These are phyloP conservation scores for Huiozyma naganishii DNA, from an alignment of 805 yeast species.

Conservation along the genomic window DNA sequence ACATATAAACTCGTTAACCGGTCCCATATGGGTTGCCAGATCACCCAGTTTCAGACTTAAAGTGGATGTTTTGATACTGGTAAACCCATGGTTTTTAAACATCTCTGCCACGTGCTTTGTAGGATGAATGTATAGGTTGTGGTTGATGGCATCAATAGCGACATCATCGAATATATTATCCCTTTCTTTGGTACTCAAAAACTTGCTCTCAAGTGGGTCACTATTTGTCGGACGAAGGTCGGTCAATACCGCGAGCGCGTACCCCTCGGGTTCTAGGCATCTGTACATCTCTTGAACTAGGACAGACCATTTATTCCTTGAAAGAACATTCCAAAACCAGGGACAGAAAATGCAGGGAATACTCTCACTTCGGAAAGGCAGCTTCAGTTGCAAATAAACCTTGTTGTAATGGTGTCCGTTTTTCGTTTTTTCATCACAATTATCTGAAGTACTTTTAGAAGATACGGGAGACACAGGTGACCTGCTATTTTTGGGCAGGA, in stretches of 20 bases:
- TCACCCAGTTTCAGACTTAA: slow-evolving; percentile 23
- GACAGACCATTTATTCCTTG: slow-evolving; percentile 21
- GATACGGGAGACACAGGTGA: neutral
- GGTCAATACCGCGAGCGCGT: slow-evolving; percentile 12
- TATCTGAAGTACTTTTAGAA: neutral
- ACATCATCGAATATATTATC: slow-evolving; percentile 17
- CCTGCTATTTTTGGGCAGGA: slow-evolving; percentile 3
- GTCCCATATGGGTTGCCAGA: slow-evolving; percentile 21
- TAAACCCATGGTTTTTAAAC: slow-evolving; percentile 22
- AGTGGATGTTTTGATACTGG: slow-evolving; percentile 19
- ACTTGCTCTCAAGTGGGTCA: slow-evolving; percentile 1
- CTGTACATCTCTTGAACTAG: slow-evolving; percentile 20
- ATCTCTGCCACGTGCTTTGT: slow-evolving; percentile 17
- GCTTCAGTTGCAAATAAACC: slow-evolving; percentile 14
- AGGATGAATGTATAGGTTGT: slow-evolving; percentile 20
- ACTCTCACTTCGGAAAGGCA: slow-evolving; percentile 19
- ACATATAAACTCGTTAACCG: slow-evolving; percentile 18
- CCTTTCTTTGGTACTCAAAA: slow-evolving; percentile 15
- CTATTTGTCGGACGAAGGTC: slow-evolving; percentile 17
- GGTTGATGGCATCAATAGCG: slow-evolving; percentile 18
- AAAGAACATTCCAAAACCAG: slow-evolving; percentile 18
- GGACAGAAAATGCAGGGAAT: slow-evolving; percentile 23
- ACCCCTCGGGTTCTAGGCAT: slow-evolving; percentile 24
- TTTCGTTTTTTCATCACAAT: neutral
- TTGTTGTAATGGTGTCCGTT: slow-evolving; percentile 9